phyloP scores from a whole-genome alignment of 805 yeast genomes.

The Candida ulmi region DNA sequence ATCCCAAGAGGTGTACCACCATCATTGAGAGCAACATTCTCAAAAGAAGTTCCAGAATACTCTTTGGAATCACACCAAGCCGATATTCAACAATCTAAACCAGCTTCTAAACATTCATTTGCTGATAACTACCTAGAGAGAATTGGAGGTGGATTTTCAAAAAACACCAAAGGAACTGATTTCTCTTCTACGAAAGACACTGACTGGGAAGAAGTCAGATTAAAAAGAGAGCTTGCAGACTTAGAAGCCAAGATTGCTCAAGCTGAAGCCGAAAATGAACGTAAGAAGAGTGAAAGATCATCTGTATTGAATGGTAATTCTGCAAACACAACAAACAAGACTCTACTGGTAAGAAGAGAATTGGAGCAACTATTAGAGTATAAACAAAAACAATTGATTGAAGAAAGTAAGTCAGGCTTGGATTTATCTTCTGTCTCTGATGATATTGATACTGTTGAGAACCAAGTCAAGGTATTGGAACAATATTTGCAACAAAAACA shows the following conservation, averaged over 20 bases:
- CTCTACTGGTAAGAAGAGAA: constrained; percentile 48
- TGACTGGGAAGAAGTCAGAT: constrained; percentile 89
- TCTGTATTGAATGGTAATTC: constrained; percentile 17
- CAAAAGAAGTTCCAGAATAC: constrained; percentile 76
- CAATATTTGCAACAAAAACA: constrained; percentile 59
- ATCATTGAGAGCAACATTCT: constrained; percentile 83
- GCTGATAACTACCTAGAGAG: constrained; percentile 51
- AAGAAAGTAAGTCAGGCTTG: constrained; percentile 23
- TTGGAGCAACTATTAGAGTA: constrained; percentile 77
- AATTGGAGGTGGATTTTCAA: constrained; percentile 40
- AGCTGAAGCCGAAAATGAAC: constrained; percentile 44
- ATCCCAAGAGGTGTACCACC: constrained; percentile 96
- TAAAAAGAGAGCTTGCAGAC: constrained; percentile 72
- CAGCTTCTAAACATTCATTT: constrained; percentile 33
- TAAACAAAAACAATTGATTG: constrained; percentile 55
- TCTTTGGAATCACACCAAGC: constrained; percentile 54
- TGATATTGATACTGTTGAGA: constrained; percentile 66
- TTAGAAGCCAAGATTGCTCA: constrained; percentile 60
- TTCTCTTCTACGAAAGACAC: constrained; percentile 64
- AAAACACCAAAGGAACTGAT: constrained; percentile 54
- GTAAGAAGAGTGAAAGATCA: constrained; percentile 27
- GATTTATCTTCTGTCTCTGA: constrained; percentile 47
- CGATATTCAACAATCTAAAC: constrained; percentile 16
- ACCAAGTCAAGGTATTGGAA: constrained; percentile 70
- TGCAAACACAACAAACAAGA: constrained; percentile 16